Percentiles rank a stretch among this genome's conserved stretches.
Evolutionary conservation across 1,139 yeast genomes (phyloP).

Genomic region (Nakaseomyces nivariensis): DNA sequence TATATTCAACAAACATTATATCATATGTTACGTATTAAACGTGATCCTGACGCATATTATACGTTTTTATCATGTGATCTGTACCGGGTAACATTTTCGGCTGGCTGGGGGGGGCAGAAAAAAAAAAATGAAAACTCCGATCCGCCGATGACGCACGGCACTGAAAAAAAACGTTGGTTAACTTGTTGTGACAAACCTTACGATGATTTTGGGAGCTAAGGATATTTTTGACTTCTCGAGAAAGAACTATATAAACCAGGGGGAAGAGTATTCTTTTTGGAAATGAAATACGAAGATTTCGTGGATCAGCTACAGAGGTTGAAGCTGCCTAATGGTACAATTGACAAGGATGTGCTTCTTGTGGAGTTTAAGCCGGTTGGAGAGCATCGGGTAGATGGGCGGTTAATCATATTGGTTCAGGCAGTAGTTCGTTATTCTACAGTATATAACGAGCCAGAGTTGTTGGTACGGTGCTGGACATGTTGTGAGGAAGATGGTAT

Average conservation of each 20-base stretch:
- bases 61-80: too few species aligned
- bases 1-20: too few species aligned
- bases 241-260: too few species aligned
- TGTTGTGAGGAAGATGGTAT: not conserved
- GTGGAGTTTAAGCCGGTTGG: not conserved
- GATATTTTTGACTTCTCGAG: too few species aligned
- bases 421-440: not conserved
- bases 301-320: not conserved
- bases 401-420: not conserved
- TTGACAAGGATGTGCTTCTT: not conserved
- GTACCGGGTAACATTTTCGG: too few species aligned
- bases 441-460: not conserved
- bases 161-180: not conserved
- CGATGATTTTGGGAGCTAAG: too few species aligned
- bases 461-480: not conserved
- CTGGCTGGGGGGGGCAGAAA: too few species aligned
- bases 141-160: not conserved
- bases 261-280: too few species aligned
- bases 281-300: not conserved
- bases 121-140: not conserved
- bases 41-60: too few species aligned
- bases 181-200: too few species aligned
- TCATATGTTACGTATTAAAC: too few species aligned
- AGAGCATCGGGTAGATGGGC: not conserved
- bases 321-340: not conserved